phyloP scores from a whole-genome alignment of 1,284 basidiomycete genomes.

The Cryptococcus floricola region DNA sequence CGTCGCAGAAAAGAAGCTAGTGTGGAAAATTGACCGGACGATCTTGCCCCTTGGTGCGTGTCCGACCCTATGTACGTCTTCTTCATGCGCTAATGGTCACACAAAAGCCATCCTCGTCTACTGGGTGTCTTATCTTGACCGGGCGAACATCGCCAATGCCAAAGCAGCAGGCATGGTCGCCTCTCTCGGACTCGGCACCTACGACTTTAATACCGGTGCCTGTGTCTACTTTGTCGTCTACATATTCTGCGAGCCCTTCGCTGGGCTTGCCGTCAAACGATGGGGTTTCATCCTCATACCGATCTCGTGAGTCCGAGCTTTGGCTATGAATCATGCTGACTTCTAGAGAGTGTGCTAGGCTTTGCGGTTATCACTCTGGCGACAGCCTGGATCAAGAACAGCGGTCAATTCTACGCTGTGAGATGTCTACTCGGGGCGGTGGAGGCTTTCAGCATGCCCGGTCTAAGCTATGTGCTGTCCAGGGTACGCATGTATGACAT shows the following conservation, averaged over 20 bases:
- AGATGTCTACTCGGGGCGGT: conserved; percentile 26
- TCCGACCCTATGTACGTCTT: no score
- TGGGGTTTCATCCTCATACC: conserved; percentile 26
- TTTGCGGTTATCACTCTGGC: conserved; percentile 29
- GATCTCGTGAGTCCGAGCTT: conserved; percentile 11
- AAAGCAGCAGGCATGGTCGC: conserved; percentile 20
- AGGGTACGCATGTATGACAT: conserved; percentile 5
- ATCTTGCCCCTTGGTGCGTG: conserved; percentile 14
- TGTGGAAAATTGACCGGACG: conserved; percentile 22
- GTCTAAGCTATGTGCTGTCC: conserved; percentile 32
- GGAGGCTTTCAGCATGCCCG: conserved; percentile 34
- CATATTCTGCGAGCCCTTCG: conserved; percentile 23
- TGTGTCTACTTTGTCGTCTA: conserved; percentile 21
- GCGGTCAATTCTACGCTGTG: conserved; percentile 21
- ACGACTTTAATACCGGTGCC: conserved; percentile 21
- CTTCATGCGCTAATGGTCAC: neutral
- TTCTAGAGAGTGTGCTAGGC: conserved; percentile 1
- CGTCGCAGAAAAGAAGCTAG: conserved; percentile 13
- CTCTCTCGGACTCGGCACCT: conserved; percentile 17
- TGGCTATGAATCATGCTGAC: neutral
- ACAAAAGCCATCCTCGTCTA: conserved; percentile 3
- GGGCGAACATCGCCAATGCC: conserved; percentile 21
- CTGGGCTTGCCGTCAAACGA: conserved; percentile 17
- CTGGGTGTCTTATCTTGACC: conserved; percentile 10
- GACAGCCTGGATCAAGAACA: conserved; percentile 27